A percentile compares a stretch with the other conserved stretches of the same genome.
These are phyloP conservation scores for Pulveroboletus ravenelii DNA, from an alignment of 768 basidiomycete species.

Conservation along the genomic window DNA sequence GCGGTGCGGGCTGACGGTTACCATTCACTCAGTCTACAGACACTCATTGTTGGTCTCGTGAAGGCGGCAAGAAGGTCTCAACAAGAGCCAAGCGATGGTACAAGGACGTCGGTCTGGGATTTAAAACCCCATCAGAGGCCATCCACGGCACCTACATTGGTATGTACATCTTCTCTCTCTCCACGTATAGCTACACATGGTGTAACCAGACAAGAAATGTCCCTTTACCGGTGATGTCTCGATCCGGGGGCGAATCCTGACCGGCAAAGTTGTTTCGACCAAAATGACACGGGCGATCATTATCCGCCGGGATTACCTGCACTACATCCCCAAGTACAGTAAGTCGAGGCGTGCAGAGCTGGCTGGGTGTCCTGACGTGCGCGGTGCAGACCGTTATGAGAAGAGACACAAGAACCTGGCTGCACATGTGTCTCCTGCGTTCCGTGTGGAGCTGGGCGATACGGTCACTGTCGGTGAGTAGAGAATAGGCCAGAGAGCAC, in stretches of 20 bases:
- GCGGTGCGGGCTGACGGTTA: conserved; percentile 55
- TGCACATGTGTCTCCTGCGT: conserved; percentile 94
- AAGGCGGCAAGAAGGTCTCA: conserved; percentile 82
- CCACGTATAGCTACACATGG: neutral
- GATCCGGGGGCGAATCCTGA: conserved; percentile 98
- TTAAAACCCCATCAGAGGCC: conserved; percentile 94
- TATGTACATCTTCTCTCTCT: conserved; percentile 38
- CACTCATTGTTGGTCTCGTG: conserved; percentile 8
- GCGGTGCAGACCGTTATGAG: conserved; percentile 85
- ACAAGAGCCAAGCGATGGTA: conserved; percentile 98
- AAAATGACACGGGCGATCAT: conserved; percentile 99
- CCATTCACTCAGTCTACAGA: neutral
- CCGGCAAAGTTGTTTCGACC: conserved; percentile 95
- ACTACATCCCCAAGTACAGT: conserved; percentile 99
- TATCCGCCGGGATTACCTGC: conserved; percentile 91
- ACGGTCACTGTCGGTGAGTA: conserved; percentile 88
- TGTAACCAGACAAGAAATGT: conserved; percentile 90
- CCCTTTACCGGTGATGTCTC: conserved; percentile 97
- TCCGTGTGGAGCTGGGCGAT: conserved; percentile 96
- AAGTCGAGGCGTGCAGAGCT: conserved; percentile 32
- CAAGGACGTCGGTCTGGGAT: conserved; percentile 96
- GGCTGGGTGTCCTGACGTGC: conserved; percentile 8
- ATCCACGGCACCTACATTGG: conserved; percentile 96
- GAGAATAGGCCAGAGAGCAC: neutral
- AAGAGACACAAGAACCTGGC: conserved; percentile 99